These are phyloP conservation scores for Ophiostoma sp. DNA, from an alignment of 2,329 filamentous ascomycete genomes.

Conservation along the genomic window DNA sequence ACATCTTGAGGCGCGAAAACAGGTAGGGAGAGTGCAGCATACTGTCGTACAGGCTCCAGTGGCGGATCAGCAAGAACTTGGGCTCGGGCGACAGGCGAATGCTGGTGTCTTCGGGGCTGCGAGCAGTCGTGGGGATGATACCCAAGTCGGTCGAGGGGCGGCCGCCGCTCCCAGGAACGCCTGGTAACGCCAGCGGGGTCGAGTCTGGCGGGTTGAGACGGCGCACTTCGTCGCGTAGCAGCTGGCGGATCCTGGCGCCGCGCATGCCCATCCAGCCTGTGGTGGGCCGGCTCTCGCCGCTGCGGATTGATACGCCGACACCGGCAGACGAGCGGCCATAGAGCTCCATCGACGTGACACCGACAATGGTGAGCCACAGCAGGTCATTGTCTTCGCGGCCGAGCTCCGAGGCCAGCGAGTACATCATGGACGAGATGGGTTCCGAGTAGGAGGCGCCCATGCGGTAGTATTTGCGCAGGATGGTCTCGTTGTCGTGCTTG, in stretches of 20 bases:
- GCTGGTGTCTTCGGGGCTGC: constrained; percentile 85
- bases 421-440: constrained; percentile 90
- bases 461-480: constrained; percentile 80
- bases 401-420: constrained; percentile 90
- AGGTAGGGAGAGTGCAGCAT: constrained; percentile 98
- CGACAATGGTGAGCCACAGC: constrained; percentile 91
- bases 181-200: constrained; percentile 24
- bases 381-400: constrained; percentile 96
- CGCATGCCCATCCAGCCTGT: constrained; percentile 80
- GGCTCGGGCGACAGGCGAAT: constrained; percentile 94
- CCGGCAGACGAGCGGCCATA: constrained; percentile 85
- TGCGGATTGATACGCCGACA: constrained; percentile 61
- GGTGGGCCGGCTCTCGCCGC: constrained; percentile 52
- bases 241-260: constrained; percentile 78
- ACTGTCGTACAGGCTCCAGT: constrained; percentile 97
- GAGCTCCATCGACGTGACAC: constrained; percentile 89
- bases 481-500: constrained; percentile 71
- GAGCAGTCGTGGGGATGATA: constrained; percentile 85
- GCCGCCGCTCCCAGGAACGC: constrained; percentile 53
- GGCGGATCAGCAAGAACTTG: constrained; percentile 84
- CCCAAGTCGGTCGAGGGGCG: constrained; percentile 63
- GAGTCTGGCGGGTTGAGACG: constrained; percentile 81
- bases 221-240: constrained; percentile 89
- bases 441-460: constrained; percentile 90
- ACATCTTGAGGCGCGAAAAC: constrained; percentile 87